Percentiles rank a stretch among this genome's conserved stretches.
phyloP scores from a whole-genome alignment of 2,329 filamentous ascomycete species.

The Fusarium neocosmosporiellum region DNA sequence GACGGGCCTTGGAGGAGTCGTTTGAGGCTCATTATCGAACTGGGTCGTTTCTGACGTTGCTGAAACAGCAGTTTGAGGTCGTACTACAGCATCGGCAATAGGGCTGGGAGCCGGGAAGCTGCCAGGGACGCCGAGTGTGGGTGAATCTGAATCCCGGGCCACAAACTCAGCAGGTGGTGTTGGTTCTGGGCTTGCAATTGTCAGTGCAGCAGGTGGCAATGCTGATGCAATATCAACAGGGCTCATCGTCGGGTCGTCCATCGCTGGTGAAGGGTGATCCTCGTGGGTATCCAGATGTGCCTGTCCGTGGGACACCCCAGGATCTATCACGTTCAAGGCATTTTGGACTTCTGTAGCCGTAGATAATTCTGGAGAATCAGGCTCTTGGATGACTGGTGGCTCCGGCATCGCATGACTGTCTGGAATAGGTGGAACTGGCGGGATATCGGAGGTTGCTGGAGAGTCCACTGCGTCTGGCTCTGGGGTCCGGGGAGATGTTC shows the following conservation, averaged over 20 bases:
- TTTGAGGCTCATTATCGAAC: constrained; percentile 79
- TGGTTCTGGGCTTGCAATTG: constrained; percentile 26
- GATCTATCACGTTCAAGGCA: constrained; percentile 25
- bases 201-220: constrained; percentile 37
- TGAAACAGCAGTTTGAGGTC: constrained; percentile 69
- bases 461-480: constrained; percentile 26
- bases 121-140: constrained; percentile 74
- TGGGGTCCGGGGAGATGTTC: constrained; percentile 28
- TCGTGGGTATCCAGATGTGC: constrained; percentile 15
- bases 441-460: constrained; percentile 29
- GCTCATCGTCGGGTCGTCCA: constrained; percentile 35
- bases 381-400: constrained; percentile 4
- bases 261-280: constrained; percentile 27
- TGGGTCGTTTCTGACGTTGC: constrained; percentile 72
- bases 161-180: constrained; percentile 19
- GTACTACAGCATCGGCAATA: constrained; percentile 56
- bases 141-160: constrained; percentile 64
- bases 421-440: constrained; percentile 38
- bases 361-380: constrained; percentile 1
- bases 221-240: constrained; percentile 38
- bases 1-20: constrained; percentile 59
- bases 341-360: constrained; percentile 24
- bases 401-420: constrained; percentile 15
- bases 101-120: constrained; percentile 63
- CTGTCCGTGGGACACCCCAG: constrained; percentile 20